phyloP scores from a whole-genome alignment of 345 rosid genomes.

The Camelina laxa region DNA sequence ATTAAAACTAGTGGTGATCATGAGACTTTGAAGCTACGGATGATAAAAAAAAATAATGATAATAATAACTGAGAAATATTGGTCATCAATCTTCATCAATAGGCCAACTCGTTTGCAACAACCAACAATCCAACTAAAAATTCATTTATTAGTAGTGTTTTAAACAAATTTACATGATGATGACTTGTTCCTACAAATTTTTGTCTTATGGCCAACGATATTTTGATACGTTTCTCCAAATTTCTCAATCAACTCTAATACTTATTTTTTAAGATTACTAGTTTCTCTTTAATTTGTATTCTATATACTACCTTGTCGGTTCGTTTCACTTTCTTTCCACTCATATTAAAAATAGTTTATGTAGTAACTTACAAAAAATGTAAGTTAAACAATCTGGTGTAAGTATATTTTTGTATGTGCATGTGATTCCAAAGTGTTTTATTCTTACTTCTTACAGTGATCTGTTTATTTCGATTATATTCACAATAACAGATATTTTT shows the following conservation, averaged over 20 bases:
- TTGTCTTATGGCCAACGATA: constrained; percentile 25
- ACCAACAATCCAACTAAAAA: constrained; percentile 34
- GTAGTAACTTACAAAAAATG: neutral
- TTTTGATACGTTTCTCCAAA: constrained; percentile 28
- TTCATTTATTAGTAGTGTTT: constrained; percentile 4
- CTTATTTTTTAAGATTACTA: constrained; percentile 7
- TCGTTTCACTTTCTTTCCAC: constrained; percentile 13
- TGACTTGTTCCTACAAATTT: constrained; percentile 33
- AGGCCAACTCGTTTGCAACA: constrained; percentile 32
- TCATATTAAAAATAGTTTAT: neutral
- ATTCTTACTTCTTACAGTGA: neutral
- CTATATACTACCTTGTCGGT: neutral
- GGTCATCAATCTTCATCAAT: constrained; percentile 30
- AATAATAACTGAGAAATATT: constrained; percentile 1
- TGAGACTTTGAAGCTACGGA: constrained; percentile 30
- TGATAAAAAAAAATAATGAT: neutral
- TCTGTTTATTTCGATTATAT: neutral
- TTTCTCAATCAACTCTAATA: constrained; percentile 10
- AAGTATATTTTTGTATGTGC: neutral
- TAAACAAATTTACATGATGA: constrained; percentile 20
- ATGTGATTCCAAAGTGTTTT: neutral
- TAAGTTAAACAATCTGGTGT: neutral
- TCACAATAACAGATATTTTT: neutral
- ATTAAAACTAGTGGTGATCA: constrained; percentile 32
- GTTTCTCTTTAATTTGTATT: neutral